A percentile compares a stretch with the other conserved stretches of the same genome.
Conservation (phyloP, 2,329 filamentous ascomycete genomes). For the Pseudomassariella vexata region DNA sequence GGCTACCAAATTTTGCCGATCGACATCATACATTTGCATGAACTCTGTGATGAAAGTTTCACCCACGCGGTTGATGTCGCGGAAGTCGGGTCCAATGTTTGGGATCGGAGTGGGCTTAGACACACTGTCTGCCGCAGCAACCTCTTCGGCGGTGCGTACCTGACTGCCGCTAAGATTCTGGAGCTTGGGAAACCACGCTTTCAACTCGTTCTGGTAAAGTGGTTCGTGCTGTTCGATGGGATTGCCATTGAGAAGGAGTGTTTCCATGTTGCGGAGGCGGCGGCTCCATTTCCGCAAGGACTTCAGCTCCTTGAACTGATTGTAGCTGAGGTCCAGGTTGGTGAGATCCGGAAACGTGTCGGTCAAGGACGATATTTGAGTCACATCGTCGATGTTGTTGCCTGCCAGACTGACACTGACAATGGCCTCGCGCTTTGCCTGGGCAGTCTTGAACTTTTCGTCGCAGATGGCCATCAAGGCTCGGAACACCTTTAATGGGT, state of each 20-base stretch:
- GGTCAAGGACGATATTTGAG: conserved; percentile 67
- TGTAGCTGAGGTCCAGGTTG: conserved; percentile 84
- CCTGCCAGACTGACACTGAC: conserved; percentile 74
- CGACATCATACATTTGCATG: conserved; percentile 66
- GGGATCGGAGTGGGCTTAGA: conserved; percentile 53
- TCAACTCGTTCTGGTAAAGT: conserved; percentile 60
- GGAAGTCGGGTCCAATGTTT: conserved; percentile 61
- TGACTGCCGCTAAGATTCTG: conserved; percentile 69
- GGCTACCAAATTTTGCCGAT: conserved; percentile 56
- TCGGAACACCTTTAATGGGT: conserved; percentile 82
- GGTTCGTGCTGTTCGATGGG: conserved; percentile 59
- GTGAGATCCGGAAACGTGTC: conserved; percentile 78
- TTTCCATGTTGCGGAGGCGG: conserved; percentile 73
- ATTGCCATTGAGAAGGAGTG: conserved; percentile 73
- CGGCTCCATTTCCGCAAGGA: conserved; percentile 70
- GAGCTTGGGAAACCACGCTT: conserved; percentile 79
- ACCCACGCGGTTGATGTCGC: conserved; percentile 68
- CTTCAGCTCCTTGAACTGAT: conserved; percentile 65
- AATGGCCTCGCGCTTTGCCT: conserved; percentile 72
- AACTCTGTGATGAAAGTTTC: conserved; percentile 72
- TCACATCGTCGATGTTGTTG: conserved; percentile 71
- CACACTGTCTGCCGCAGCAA: conserved; percentile 48
- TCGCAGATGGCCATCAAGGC: conserved; percentile 86
- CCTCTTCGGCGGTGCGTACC: conserved; percentile 67
- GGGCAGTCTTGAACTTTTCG: conserved; percentile 63